A percentile compares a stretch with the other conserved stretches of the same genome.
Conservation (phyloP, 2,329 filamentous ascomycete species). For the Neofusicoccum sp. region DNA sequence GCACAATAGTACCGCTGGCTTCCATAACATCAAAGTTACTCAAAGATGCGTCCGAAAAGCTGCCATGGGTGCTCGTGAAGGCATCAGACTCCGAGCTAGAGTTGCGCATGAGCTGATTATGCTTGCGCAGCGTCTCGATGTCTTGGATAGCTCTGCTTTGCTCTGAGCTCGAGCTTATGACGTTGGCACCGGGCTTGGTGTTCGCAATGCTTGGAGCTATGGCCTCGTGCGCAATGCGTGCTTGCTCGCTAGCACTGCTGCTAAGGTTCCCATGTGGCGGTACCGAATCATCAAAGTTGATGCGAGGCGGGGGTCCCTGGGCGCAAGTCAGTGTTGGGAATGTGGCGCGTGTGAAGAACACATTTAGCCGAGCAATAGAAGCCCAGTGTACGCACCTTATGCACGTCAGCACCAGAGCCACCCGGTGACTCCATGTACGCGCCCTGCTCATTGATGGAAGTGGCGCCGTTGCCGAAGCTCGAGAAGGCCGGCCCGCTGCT, state of each 20-base stretch:
- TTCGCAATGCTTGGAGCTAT: constrained; percentile 12
- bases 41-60: constrained; percentile 31
- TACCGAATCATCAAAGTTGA: constrained; percentile 20
- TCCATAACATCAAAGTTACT: constrained; percentile 41
- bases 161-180: constrained; percentile 15
- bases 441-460: constrained; percentile 16
- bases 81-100: constrained; percentile 44
- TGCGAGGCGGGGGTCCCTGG: constrained; percentile 19
- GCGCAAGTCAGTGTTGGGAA: constrained; percentile 17
- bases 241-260: constrained; percentile 14
- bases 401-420: constrained; percentile 18
- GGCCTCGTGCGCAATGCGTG: constrained; percentile 12
- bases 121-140: constrained; percentile 41
- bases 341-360: constrained; percentile 18
- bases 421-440: constrained; percentile 16
- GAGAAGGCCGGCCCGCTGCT: constrained; percentile 28
- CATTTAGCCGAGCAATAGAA: constrained; percentile 8
- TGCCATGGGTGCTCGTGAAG: constrained; percentile 36
- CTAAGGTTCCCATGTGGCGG: constrained; percentile 18
- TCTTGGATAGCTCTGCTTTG: constrained; percentile 35
- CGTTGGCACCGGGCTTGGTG: constrained; percentile 4
- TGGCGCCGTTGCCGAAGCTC: constrained; percentile 35
- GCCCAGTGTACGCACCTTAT: constrained; percentile 21
- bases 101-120: constrained; percentile 44
- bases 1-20: constrained; percentile 46